Conservation (phyloP, 176 grass and related monocot species). For the Juncus effusus region DNA sequence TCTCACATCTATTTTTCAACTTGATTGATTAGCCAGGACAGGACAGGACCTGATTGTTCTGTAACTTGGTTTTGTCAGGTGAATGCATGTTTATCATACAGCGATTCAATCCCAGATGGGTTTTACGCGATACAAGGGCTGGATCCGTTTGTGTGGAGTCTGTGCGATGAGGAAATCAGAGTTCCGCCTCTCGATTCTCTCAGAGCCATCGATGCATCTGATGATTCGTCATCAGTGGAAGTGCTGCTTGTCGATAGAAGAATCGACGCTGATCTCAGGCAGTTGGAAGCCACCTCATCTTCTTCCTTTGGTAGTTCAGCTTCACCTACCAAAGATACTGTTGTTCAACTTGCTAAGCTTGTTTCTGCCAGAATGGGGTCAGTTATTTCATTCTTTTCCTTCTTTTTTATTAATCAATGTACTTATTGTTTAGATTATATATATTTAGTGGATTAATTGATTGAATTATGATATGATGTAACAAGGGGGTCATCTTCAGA, state of each 20-base stretch:
- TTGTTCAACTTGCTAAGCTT: conserved; percentile 74
- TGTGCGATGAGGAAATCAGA: conserved; percentile 74
- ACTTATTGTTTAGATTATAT: background rate
- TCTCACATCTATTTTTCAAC: background rate
- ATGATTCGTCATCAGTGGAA: conserved; percentile 51
- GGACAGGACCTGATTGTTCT: background rate
- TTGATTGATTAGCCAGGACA: background rate
- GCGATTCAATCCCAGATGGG: conserved; percentile 67
- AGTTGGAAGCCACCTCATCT: conserved; percentile 40
- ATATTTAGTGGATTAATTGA: background rate
- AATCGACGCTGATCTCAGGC: conserved; percentile 59
- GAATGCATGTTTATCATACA: conserved; percentile 82
- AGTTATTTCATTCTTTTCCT: conserved; percentile 20
- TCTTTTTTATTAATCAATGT: conserved; percentile 6
- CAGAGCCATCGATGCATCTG: conserved; percentile 46
- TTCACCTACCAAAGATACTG: conserved; percentile 50
- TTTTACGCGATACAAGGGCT: conserved; percentile 96
- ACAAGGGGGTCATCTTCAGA: conserved; percentile 53
- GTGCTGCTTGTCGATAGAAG: conserved; percentile 60
- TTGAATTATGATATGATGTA: background rate
- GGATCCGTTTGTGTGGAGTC: conserved; percentile 89
- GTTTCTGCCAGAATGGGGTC: conserved; percentile 84
- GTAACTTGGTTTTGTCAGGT: conserved; percentile 38
- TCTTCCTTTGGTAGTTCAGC: conserved; percentile 48
- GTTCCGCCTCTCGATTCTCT: conserved; percentile 76